Conservation (phyloP, 202 grass and related monocot genomes). For the Dendrocalamus latiflorus region DNA sequence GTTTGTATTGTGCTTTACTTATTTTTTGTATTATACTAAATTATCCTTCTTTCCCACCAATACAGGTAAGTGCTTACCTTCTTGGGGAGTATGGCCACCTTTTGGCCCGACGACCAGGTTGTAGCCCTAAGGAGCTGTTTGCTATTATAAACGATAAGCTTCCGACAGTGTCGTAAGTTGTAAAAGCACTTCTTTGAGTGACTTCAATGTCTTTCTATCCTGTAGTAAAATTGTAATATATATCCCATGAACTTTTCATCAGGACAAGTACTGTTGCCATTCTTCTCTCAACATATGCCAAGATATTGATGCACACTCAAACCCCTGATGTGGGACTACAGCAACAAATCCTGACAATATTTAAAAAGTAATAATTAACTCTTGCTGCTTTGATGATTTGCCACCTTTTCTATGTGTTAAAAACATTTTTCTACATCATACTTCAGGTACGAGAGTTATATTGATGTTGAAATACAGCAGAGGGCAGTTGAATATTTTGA, state of each 20-base stretch:
- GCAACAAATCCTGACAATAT: slow-evolving; percentile 82
- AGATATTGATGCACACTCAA: slow-evolving; percentile 95
- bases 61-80: slow-evolving; percentile 96
- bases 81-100: slow-evolving; percentile 98
- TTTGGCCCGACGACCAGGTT: slow-evolving; percentile 82
- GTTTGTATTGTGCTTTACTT: neutral
- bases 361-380: slow-evolving; percentile 64
- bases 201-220: slow-evolving; percentile 1
- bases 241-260: slow-evolving; percentile 27
- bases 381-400: slow-evolving; percentile 7
- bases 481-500: slow-evolving; percentile 96
- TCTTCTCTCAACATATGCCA: slow-evolving; percentile 94
- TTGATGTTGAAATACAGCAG: slow-evolving; percentile 97
- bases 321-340: slow-evolving; percentile 84
- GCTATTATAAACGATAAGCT: slow-evolving; percentile 91
- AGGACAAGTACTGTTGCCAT: slow-evolving; percentile 91
- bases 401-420: slow-evolving; percentile 3
- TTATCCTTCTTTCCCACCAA: slow-evolving; percentile 11
- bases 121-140: slow-evolving; percentile 96
- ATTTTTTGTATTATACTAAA: slow-evolving; percentile 8
- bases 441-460: slow-evolving; percentile 94
- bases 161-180: slow-evolving; percentile 87
- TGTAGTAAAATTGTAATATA: neutral
- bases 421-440: slow-evolving; percentile 21
- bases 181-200: slow-evolving; percentile 9